Base-by-base conservation (phyloP, 495 filamentous ascomycete genomes). In the Stereocaulon alpinum region DNA sequence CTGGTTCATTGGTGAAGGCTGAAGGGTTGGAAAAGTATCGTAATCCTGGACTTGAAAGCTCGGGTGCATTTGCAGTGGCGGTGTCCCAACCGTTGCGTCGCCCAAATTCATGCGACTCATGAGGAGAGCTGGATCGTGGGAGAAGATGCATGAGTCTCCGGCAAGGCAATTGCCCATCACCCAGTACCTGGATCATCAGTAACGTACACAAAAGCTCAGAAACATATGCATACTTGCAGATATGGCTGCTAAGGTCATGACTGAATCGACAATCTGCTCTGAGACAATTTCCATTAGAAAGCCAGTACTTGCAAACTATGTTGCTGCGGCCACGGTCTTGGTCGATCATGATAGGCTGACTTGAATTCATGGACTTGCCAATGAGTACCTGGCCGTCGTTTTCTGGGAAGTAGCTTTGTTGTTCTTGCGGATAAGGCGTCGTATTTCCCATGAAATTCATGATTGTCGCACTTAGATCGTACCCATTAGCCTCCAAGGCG, bases 231-330 rank as follows among this genome's bases (percentile, higher is more conserved):
- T 78, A 97, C 86, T 97, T 99, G 91, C 94, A 99, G 59, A 99
- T 82, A 62, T 96, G 93, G 64, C 85, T 92, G 63, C 88, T 95
- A 37, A 94, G 75, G 67, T 99, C 94, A 72, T 99, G 94, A 62
- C 91, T 96, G 72, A 96, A 99, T 51, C 91, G 84, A 65, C 94
- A 99, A 67, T 99, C 94, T 52, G 92, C 92, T 34, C 94, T 82
- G 34, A 96, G 82, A 67, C 94, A 99, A 68, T 89, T 84, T 6
- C 94, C 94, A 18, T 85, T 92, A 15, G 91, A 90, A 18, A 99
- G 77, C 74, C 86, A 97, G 69, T 95, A 99, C 70, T 92, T 94
- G 77, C 94, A 99, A 22, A 97, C 88, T 20, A 96, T 85, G 45
- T 87, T 87, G 63, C 85, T 87, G 12, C 69, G 73, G 68, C 66